These are phyloP conservation scores for Magnaporthiopsis poae DNA, from an alignment of 2,329 filamentous ascomycete genomes.

Conservation along the genomic window DNA sequence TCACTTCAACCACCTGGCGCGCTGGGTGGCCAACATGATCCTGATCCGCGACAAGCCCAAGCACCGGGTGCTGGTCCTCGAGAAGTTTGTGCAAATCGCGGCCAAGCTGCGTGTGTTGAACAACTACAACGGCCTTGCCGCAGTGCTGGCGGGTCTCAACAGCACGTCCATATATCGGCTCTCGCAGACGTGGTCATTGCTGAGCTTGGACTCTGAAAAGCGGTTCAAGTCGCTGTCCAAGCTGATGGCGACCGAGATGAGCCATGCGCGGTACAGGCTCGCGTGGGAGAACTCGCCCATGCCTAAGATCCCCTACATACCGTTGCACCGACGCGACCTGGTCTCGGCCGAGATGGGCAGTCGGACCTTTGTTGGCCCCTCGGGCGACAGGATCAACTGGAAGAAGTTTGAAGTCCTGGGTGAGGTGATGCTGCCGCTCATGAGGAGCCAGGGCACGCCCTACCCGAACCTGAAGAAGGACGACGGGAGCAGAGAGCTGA, in stretches of 20 bases:
- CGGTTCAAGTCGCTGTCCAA: slow-evolving; percentile 81
- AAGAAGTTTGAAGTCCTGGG: slow-evolving; percentile 95
- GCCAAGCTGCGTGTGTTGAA: slow-evolving; percentile 78
- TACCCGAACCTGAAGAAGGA: slow-evolving; percentile 64
- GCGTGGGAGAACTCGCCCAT: slow-evolving; percentile 92
- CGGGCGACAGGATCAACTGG: slow-evolving; percentile 80
- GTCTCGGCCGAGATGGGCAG: slow-evolving; percentile 90
- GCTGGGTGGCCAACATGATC: slow-evolving; percentile 74
- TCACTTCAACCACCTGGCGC: slow-evolving; percentile 79
- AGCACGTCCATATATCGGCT: slow-evolving; percentile 78
- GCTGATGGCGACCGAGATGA: slow-evolving; percentile 86
- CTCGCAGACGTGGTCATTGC: slow-evolving; percentile 64
- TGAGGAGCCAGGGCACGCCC: slow-evolving; percentile 78
- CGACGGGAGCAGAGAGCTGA: slow-evolving; percentile 61
- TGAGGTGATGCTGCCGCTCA: slow-evolving; percentile 79
- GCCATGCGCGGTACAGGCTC: slow-evolving; percentile 87
- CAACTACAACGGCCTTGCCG: slow-evolving; percentile 95
- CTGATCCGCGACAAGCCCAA: slow-evolving; percentile 91
- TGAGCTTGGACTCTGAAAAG: slow-evolving; percentile 63
- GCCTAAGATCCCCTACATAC: slow-evolving; percentile 86
- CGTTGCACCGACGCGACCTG: slow-evolving; percentile 77
- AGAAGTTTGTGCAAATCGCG: slow-evolving; percentile 91
- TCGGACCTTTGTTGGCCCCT: slow-evolving; percentile 69
- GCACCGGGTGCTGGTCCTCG: slow-evolving; percentile 79
- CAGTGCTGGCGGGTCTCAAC: slow-evolving; percentile 85